Base-by-base conservation (phyloP, 1,284 basidiomycete species). In the Cutaneotrichosporon dermatis region DNA sequence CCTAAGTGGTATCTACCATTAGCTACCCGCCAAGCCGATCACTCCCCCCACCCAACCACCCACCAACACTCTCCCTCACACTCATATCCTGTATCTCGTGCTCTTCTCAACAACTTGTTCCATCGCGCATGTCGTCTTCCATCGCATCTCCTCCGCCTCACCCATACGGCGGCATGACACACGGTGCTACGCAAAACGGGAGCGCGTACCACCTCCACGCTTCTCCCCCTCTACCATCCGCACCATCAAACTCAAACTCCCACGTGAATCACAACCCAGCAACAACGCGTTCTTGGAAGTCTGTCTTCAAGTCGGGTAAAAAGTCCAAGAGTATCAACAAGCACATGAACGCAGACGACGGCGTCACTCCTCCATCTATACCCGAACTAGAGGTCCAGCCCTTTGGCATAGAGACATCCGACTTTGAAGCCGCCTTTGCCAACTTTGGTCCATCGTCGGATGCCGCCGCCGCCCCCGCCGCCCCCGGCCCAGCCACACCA, bases 321-420 rank as follows among this genome's bases (percentile, higher is more conserved):
- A 54, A 51, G 41, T n/a, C 13, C n/a, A 54, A 51, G 9, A n/a
- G 43, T 9, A 34, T 25, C 45, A 9, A 36, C 39, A 51, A 39
- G 34, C 50, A 42, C 34, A 46, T 37, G 25, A 25, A 25, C 12
- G 12, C 46, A 42, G 15, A 25, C 39, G 46, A 59, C 46, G 54
- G 52, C 33, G 33, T 41, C n/a, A 33, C 40, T 3, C 56, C 57
- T 1, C 64, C 64, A 2, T 54, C 54, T 13, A 58, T 65, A 40
- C 64, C 64, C 9, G 60, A 62, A 35, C 53, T 65, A 11, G 60
- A 60, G 11, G 46, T 60, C 7, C 61, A 62, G 35, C 37, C 60
- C 4, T 55, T 58, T 13, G 54, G 57, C 42, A 54, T 61, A 25
- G 15, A 58, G 9, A 25, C 25, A 25, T 42, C 52, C 49, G 62